Base-by-base conservation (phyloP, 768 basidiomycete species). In the Cyclocybe aegerita region DNA sequence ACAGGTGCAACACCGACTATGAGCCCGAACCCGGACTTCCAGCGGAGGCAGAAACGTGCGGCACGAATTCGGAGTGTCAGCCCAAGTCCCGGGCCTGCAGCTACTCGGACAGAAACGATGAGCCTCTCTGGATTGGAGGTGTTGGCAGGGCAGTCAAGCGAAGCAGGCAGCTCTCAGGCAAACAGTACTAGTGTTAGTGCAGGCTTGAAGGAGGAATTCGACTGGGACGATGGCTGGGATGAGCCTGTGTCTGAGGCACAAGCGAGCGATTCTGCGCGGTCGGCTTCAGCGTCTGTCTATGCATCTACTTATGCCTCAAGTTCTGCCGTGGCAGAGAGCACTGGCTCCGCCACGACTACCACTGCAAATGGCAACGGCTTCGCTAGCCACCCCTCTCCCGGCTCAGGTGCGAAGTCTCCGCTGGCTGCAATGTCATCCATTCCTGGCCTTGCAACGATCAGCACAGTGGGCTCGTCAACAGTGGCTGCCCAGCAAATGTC, bases 1-100 rank as follows among this genome's bases (percentile, higher is more conserved):
- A 76, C 77, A n/a, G 77, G 76, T 31, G 75, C 75, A 36, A 77
- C 75, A 17, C 77, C 72, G 7, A 74, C 68, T 11, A 70, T 78
- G 69, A 76, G 73, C 56, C 78, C 79, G 2, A 79, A 77, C 50
- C 75, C 75, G 17, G 71, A 67, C 32, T 81, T 76, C 50, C 62
- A 66, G 30, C 64, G 65, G 56, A 62, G 61, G 44, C 49, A 54
- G 53, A 41, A 52, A 41, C 54, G 7, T 15, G 40, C 23, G 16
- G 44, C 40, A 11, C 40, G 54, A 57, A 16, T 9, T 37, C 29
- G 37, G 6, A 23, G 23, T 23, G 23, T 23, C 23, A 23, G 23
- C 23, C 23, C 23, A 23, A 23, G 23, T 23, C 23, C 23, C 5
- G 23, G 23, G 23, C 5, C 23, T 23, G 23, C 23, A 23, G 23